These are phyloP conservation scores for Pichia norvegensis DNA, from an alignment of 1,139 yeast genomes.

Conservation along the genomic window DNA sequence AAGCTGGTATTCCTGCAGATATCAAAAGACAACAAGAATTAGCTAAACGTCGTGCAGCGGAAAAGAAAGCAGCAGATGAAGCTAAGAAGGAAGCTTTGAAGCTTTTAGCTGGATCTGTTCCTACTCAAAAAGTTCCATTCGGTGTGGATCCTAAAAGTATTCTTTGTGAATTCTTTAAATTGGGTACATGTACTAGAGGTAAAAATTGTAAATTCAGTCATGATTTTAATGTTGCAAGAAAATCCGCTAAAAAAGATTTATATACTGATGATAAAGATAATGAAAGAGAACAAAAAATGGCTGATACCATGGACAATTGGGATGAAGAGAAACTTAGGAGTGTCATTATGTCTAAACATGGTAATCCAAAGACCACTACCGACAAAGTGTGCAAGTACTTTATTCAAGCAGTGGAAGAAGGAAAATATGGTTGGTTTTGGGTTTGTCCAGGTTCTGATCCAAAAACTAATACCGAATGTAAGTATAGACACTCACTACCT, in stretches of 20 bases:
- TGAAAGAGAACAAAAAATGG: slow-evolving; percentile 38
- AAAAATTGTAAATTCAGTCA: slow-evolving; percentile 89
- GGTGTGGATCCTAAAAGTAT: slow-evolving; percentile 97
- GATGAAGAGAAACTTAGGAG: slow-evolving; percentile 89
- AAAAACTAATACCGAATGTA: slow-evolving; percentile 54
- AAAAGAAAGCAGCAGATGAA: slow-evolving; percentile 83
- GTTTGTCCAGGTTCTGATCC: slow-evolving; percentile 87
- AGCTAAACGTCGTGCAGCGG: slow-evolving; percentile 67
- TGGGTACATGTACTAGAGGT: slow-evolving; percentile 87
- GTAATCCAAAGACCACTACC: slow-evolving; percentile 89
- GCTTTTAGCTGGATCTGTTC: slow-evolving; percentile 57
- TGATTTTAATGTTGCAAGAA: slow-evolving; percentile 79
- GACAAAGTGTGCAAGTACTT: slow-evolving; percentile 91
- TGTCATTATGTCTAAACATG: slow-evolving; percentile 86
- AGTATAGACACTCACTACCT: slow-evolving; percentile 93
- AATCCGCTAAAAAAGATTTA: slow-evolving; percentile 82
- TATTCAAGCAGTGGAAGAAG: slow-evolving; percentile 94
- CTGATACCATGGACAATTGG: slow-evolving; percentile 94
- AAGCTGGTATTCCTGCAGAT: slow-evolving; percentile 51
- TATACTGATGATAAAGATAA: slow-evolving; percentile 75
- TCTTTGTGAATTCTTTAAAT: slow-evolving; percentile 82
- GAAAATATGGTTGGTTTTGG: slow-evolving; percentile 99
- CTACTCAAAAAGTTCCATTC: slow-evolving; percentile 82
- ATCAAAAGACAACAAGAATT: slow-evolving; percentile 72
- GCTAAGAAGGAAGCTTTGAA: slow-evolving; percentile 85